Evolutionary conservation across 495 filamentous ascomycete species (phyloP), one percentile per base, ranked within the genome.

Genomic region (Aspergillus biplanus): DNA sequence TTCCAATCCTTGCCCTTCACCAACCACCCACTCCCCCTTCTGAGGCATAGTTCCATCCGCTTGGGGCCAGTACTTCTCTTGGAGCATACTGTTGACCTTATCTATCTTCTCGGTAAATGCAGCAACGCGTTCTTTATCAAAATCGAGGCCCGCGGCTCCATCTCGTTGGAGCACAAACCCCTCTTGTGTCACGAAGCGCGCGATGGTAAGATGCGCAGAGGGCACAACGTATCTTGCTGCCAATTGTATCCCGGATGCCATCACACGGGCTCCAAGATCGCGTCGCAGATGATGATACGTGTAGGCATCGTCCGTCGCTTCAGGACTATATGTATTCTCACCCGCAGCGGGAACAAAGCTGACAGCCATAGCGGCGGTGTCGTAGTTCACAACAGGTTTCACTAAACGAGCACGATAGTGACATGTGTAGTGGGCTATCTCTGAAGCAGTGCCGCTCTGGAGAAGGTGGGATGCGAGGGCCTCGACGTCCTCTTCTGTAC

Each of bases 221-320:
- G 92, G 93, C 8, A 96, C 90, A 1, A 90, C 85, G 74, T 97
- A 99, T 59, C 94, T 83, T 34, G 88, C 89, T 15, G 74, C 84
- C 13, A 96, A 80, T 9, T 75, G 72, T 7, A 92, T 80, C 0
- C 89, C 89, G 3, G 83, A 80, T 3, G 73, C 75, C 49, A 78
- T 73, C 12, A 82, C 81, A n/a, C 85, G 73, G 16, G 80, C 79
- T 70, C 86, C 93, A 13, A 96, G 73, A 73, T 97, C 91, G 4
- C 90, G 80, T 2, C 94, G 86, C 6, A 98, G 86, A 73, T 97
- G 93, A 67, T 97, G 94, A 73, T 96, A 98, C 3, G 90, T 92
- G 73, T 92, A 97, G 0, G 33, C 42, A 63, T 92, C 88, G 7
- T 81, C 47, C 16, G 16, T 31, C 2, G 16, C 47, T 7, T 31